Conservation (phyloP, 176 grass and related monocot genomes). For the Saccharum spontaneum region DNA sequence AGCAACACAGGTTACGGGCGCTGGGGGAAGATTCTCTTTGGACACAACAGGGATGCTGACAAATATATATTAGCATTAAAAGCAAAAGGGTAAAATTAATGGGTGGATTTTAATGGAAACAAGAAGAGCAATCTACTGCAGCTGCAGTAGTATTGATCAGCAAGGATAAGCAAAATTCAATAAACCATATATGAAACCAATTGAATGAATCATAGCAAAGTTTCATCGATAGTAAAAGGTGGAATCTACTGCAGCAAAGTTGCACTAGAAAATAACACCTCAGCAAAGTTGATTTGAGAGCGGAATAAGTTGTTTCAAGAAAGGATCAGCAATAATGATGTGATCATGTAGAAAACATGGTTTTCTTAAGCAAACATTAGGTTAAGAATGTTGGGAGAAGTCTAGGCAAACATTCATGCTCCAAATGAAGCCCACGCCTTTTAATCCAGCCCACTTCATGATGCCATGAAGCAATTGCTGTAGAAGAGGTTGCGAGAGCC, state of each 20-base stretch:
- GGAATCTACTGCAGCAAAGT: not conserved
- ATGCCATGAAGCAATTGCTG: constrained; percentile 52
- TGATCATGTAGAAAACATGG: constrained; percentile 58
- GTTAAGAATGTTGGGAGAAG: constrained; percentile 66
- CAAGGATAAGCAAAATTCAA: too few species aligned
- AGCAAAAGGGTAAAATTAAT: not conserved
- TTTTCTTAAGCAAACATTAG: constrained; percentile 36
- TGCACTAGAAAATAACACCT: too few species aligned
- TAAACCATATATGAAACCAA: not conserved
- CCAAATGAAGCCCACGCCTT: constrained; percentile 76
- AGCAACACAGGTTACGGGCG: not conserved
- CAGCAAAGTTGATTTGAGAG: not conserved
- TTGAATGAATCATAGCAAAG: not conserved
- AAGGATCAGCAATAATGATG: constrained; percentile 60
- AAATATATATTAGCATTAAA: not conserved
- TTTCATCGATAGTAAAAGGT: not conserved
- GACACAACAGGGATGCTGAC: not conserved
- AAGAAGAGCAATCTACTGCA: not conserved
- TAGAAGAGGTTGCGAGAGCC: constrained; percentile 72
- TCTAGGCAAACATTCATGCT: constrained; percentile 69
- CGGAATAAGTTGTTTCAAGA: constrained; percentile 10
- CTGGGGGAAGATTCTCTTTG: not conserved
- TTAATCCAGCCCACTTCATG: constrained; percentile 59
- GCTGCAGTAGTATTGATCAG: too few species aligned
- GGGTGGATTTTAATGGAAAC: not conserved